Evolutionary conservation across 495 filamentous ascomycete species (phyloP).

Genomic region (Annulohypoxylon bovei): DNA sequence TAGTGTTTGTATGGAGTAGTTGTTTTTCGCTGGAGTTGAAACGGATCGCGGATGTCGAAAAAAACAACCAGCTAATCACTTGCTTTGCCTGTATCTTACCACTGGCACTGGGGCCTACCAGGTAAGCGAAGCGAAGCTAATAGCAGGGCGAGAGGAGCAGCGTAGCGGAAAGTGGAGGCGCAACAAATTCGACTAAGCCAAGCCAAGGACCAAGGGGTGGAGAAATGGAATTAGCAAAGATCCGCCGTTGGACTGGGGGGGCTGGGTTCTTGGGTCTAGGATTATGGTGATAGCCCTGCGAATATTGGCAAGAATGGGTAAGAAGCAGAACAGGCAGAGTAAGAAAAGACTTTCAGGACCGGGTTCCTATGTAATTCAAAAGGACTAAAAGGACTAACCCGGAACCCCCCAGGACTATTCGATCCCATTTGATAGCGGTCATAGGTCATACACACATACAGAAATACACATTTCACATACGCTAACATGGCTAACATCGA

Average conservation of each 20-base stretch:
- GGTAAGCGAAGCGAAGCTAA: conserved; percentile 2
- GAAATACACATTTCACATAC: neutral
- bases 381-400: neutral
- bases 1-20: neutral
- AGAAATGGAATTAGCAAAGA: conserved; percentile 18
- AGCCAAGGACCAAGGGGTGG: conserved; percentile 20
- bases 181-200: conserved; percentile 25
- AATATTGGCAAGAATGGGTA: neutral
- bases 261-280: conserved; percentile 1
- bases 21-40: conserved; percentile 18
- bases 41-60: conserved; percentile 6
- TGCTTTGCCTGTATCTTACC: neutral
- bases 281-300: conserved; percentile 14
- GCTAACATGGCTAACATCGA: neutral
- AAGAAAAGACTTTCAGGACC: neutral
- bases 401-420: neutral
- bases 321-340: neutral
- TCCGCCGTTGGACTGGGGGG: conserved; percentile 2
- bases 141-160: conserved; percentile 11
- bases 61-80: conserved; percentile 3
- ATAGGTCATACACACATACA: conserved; percentile 10
- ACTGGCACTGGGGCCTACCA: neutral
- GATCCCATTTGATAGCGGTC: neutral
- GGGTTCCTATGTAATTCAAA: conserved; percentile 1
- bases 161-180: conserved; percentile 28